A percentile compares a stretch with the other conserved stretches of the same genome.
Conservation (phyloP, 2,329 filamentous ascomycete species). For the Dothistroma pini region DNA sequence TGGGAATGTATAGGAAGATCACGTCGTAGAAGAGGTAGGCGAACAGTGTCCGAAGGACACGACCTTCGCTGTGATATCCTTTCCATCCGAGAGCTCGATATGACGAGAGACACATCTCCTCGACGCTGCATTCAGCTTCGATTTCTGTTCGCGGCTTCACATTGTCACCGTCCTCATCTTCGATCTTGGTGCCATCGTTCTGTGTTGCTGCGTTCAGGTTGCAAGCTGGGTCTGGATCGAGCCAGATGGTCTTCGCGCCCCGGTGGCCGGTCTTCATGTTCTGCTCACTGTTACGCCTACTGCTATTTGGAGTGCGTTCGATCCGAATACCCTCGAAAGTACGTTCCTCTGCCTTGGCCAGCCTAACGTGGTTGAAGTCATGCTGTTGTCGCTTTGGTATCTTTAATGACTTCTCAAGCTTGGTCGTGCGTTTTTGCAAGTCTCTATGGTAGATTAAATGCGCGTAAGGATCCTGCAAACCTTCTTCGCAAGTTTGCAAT, state of each 20-base stretch:
- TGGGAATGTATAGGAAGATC: constrained; percentile 87
- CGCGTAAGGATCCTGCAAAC: constrained; percentile 81
- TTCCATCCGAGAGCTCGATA: constrained; percentile 86
- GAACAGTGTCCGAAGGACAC: constrained; percentile 80
- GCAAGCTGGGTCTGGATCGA: constrained; percentile 54
- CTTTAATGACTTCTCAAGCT: constrained; percentile 80
- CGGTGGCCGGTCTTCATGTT: constrained; percentile 31
- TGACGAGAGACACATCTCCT: constrained; percentile 87
- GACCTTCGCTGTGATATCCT: constrained; percentile 89
- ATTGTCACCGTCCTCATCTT: constrained; percentile 6
- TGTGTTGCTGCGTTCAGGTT: constrained; percentile 6
- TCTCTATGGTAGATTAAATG: constrained; percentile 94
- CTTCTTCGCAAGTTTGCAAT: constrained; percentile 75
- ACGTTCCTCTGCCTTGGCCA: constrained; percentile 72
- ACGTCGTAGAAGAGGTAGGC: constrained; percentile 90
- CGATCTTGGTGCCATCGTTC: constrained; percentile 1
- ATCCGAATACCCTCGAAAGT: constrained; percentile 74
- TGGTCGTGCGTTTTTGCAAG: constrained; percentile 86
- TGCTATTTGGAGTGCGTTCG: constrained; percentile 35
- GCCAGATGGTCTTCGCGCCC: constrained; percentile 77
- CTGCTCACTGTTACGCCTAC: constrained; percentile 33
- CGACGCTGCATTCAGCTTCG: constrained; percentile 75
- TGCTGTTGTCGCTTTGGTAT: constrained; percentile 84
- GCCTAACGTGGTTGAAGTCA: constrained; percentile 81
- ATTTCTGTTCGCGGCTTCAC: constrained; percentile 3